Evolutionary conservation across 768 basidiomycete genomes (phyloP), one percentile per base, ranked within the genome.

Genomic region (Trametes villosa): DNA sequence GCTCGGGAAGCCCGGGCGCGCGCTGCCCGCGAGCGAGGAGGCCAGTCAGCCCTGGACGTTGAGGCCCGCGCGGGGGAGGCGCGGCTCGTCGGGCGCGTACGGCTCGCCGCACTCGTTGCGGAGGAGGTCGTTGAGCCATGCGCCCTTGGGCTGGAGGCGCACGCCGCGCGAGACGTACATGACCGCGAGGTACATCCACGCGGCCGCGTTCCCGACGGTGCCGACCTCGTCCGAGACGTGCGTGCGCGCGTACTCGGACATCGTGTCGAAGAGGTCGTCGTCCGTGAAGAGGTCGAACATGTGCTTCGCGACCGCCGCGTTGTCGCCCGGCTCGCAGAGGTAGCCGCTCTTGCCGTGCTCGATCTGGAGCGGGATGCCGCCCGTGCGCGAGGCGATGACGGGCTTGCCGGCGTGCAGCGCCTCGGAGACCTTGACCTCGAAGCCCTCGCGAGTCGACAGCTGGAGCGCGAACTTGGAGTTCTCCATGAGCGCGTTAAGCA

Each of bases 361-460:
- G 65, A 97, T 84, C 71, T 98, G 96, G 47, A 97, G 85, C 41
- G 96, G 96, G 70, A 98, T 96, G 66, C 95, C 95, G 59, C 96
- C 96, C 4, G 96, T 96, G 58, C 81, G 81, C 52, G 81, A 87
- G 9, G 92, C 92, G 68, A 98, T 83, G 69, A 96, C 81, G 31
- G 94, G 94, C 64, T 91, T 90, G 61, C 91, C 91, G 30, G 92
- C 86, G 74, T 96, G 92, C 53, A 98, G 81, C n/a, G 92, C 93
- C 77, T 96, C 93, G 47, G 93, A 94, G 50, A 96, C 94, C 75
- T 98, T 98, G 76, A 98, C 93, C 71, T 98, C 96, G 77, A 97
- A 98, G 29, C 96, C 96, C 77, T 98, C 96, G 58, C 94, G 89
- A 45, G 91, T 89, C 52, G 92, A 94, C 45, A 98, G 86, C 74